These are phyloP conservation scores for Aspergillus pseudonomiae DNA, from an alignment of 2,329 filamentous ascomycete genomes.

Conservation along the genomic window DNA sequence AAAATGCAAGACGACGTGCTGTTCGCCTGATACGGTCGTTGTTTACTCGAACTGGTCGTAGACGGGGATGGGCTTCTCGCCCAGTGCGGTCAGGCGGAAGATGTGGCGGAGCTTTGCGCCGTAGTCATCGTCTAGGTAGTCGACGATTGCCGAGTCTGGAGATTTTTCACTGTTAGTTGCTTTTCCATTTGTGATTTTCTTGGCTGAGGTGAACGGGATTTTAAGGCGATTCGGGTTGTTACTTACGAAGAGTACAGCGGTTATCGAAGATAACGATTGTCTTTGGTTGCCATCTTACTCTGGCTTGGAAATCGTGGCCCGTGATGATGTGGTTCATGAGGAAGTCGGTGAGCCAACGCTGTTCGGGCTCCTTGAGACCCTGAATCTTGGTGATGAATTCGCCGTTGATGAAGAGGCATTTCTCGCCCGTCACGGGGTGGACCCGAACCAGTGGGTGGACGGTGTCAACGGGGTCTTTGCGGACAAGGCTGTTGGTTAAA, in stretches of 20 bases:
- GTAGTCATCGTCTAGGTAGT: conserved; percentile 52
- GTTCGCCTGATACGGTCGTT: too few species aligned
- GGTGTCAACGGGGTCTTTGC: conserved; percentile 49
- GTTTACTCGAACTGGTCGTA: conserved; percentile 36
- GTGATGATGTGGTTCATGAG: conserved; percentile 51
- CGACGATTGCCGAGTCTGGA: conserved; percentile 55
- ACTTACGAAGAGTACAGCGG: conserved; percentile 50
- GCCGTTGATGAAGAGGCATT: conserved; percentile 52
- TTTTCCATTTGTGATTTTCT: not conserved
- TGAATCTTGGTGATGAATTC: conserved; percentile 54
- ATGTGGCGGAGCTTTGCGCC: conserved; percentile 52
- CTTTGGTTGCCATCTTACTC: conserved; percentile 53
- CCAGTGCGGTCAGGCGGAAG: conserved; percentile 54
- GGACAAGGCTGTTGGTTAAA: conserved; percentile 47
- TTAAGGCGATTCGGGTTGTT: not conserved
- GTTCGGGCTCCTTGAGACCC: conserved; percentile 53
- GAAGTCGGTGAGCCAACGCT: conserved; percentile 50
- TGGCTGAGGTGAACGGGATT: too few species aligned
- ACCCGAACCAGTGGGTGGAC: conserved; percentile 51
- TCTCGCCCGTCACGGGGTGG: conserved; percentile 53
- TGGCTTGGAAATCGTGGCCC: conserved; percentile 52
- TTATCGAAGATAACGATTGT: conserved; percentile 58
- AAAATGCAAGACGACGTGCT: not conserved
- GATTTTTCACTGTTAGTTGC: conserved; percentile 13
- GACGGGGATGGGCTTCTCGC: conserved; percentile 53